These are phyloP conservation scores for Exophiala aquamarina DNA, from an alignment of 2,329 filamentous ascomycete genomes.

Conservation along the genomic window DNA sequence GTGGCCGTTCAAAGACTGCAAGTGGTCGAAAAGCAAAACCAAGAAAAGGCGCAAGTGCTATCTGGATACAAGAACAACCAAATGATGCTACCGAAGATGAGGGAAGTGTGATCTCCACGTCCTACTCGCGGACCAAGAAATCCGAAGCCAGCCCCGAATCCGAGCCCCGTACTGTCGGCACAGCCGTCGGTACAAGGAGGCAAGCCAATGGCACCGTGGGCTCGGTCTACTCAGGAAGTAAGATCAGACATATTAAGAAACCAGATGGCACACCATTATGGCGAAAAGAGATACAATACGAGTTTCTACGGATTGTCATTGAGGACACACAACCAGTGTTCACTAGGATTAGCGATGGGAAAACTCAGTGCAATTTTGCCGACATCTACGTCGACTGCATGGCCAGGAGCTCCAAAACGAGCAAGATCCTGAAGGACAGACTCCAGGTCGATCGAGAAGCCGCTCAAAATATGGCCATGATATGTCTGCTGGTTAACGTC, in stretches of 20 bases:
- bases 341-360: conserved; percentile 84
- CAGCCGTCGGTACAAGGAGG: conserved; percentile 52
- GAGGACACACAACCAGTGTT: conserved; percentile 69
- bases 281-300: conserved; percentile 67
- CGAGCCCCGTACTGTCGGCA: conserved; percentile 23
- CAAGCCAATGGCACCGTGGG: conserved; percentile 66
- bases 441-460: conserved; percentile 86
- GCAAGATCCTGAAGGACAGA: conserved; percentile 97
- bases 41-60: conserved; percentile 23
- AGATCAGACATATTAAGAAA: conserved; percentile 66
- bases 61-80: conserved; percentile 26
- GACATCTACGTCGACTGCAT: conserved; percentile 98
- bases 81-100: conserved; percentile 29
- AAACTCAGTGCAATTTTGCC: conserved; percentile 75
- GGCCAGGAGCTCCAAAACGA: conserved; percentile 97
- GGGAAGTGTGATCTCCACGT: conserved; percentile 22
- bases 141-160: conserved; percentile 25
- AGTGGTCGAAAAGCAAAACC: conserved; percentile 21
- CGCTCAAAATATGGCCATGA: conserved; percentile 98
- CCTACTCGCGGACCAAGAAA: conserved; percentile 22
- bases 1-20: conserved; percentile 8
- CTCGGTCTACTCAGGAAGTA: conserved; percentile 67
- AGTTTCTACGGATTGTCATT: conserved; percentile 63
- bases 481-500: conserved; percentile 94
- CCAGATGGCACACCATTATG: conserved; percentile 66